A percentile compares a stretch with the other conserved stretches of the same genome.
Evolutionary conservation across 2,329 filamentous ascomycete species (phyloP).

Genomic region (Metarhizium rileyi): DNA sequence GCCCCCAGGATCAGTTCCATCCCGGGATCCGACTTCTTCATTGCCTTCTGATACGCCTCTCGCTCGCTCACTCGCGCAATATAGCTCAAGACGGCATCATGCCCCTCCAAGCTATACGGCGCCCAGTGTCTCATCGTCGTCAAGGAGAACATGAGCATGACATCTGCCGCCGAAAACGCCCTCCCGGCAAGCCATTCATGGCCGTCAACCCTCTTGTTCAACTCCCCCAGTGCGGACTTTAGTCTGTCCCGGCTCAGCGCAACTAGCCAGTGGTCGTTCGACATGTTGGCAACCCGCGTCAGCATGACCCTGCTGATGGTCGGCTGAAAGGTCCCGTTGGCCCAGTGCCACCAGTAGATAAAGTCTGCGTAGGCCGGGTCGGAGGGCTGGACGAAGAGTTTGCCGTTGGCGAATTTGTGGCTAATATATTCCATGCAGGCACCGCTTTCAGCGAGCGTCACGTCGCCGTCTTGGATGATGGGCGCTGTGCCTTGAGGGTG

Average conservation of each 20-base stretch:
- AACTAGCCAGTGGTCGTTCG: constrained; percentile 16
- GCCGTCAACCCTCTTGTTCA: constrained; percentile 39
- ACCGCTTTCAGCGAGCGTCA: constrained; percentile 48
- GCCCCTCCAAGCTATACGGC: constrained; percentile 29
- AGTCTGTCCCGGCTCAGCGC: constrained; percentile 24
- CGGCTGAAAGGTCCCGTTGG: constrained; percentile 35
- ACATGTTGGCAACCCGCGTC: constrained; percentile 13
- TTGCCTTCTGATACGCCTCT: constrained; percentile 36
- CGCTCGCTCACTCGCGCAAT: constrained; percentile 33
- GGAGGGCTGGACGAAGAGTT: constrained; percentile 33
- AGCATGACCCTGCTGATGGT: constrained; percentile 27
- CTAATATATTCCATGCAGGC: constrained; percentile 55
- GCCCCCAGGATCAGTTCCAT: constrained; percentile 24
- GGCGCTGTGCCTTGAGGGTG: constrained; percentile 47
- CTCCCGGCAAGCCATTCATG: constrained; percentile 49
- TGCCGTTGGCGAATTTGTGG: constrained; percentile 39
- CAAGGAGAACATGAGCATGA: constrained; percentile 51
- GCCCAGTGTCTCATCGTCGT: constrained; percentile 50
- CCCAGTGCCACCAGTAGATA: constrained; percentile 56
- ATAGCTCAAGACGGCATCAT: constrained; percentile 35
- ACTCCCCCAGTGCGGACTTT: constrained; percentile 31
- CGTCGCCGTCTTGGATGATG: constrained; percentile 44
- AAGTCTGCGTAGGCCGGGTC: constrained; percentile 47
- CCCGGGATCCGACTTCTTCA: constrained; percentile 38
- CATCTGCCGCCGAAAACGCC: constrained; percentile 54